Percentiles rank a stretch among this genome's conserved stretches.
phyloP scores from a whole-genome alignment of 1,284 basidiomycete genomes.

The Boletellus deceptivus region DNA sequence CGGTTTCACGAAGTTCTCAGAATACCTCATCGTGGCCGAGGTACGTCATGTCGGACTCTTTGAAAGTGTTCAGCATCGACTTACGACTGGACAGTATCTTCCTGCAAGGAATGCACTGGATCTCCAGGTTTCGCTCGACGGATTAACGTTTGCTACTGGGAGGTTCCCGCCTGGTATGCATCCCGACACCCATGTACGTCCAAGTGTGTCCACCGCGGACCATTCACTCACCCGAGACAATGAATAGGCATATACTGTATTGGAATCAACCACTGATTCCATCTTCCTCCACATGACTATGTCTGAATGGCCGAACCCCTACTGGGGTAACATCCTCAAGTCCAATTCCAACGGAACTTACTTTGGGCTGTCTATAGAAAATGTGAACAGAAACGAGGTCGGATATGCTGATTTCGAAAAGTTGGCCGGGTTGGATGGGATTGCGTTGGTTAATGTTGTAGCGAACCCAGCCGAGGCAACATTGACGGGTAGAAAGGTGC shows the following conservation, averaged over 20 bases:
- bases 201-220: not conserved
- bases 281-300: conserved; percentile 97
- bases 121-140: conserved; percentile 91
- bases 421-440: conserved; percentile 93
- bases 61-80: not conserved
- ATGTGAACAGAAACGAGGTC: conserved; percentile 84
- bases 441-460: conserved; percentile 91
- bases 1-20: conserved; percentile 95
- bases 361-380: conserved; percentile 81
- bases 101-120: conserved; percentile 62
- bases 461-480: conserved; percentile 77
- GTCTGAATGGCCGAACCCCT: conserved; percentile 68
- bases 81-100: conserved; percentile 49
- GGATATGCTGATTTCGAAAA: conserved; percentile 99
- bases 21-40: conserved; percentile 93
- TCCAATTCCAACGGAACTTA: conserved; percentile 99
- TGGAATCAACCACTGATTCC: conserved; percentile 91
- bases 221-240: conserved; percentile 1
- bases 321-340: conserved; percentile 92
- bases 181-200: conserved; percentile 79
- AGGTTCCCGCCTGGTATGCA: conserved; percentile 89
- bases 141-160: conserved; percentile 78
- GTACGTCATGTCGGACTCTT: conserved; percentile 41
- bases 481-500: conserved; percentile 70
- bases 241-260: conserved; percentile 82